Conservation (phyloP, 257 asterid genomes). For the Solanum chiquidenum region DNA sequence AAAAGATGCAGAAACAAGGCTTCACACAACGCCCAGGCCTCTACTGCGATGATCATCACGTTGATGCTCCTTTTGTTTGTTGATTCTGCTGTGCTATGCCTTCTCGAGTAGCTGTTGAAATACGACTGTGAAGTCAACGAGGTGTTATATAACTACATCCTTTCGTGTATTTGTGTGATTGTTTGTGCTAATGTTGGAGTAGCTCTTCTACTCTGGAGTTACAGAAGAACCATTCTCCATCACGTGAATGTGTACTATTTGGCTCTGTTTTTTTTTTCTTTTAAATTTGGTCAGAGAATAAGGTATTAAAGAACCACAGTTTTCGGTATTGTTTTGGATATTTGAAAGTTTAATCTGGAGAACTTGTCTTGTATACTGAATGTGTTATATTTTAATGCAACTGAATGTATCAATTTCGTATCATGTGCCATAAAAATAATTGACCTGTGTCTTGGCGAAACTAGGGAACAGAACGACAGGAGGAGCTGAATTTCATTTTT, state of each 20-base stretch:
- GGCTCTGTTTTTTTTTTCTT: not conserved
- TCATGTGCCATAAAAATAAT: not conserved
- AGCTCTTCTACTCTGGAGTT: not conserved
- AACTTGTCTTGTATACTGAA: not conserved
- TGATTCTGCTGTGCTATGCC: not conserved
- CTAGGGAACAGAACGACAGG: not conserved
- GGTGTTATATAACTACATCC: not conserved
- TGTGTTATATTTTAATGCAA: not conserved
- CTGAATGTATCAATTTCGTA: not conserved
- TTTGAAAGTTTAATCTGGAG: not conserved
- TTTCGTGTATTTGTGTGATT: not conserved
- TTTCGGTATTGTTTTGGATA: not conserved
- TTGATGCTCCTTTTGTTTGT: slow-evolving; percentile 82
- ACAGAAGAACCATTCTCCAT: not conserved
- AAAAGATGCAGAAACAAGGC: slow-evolving; percentile 64
- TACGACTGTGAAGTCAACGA: not conserved
- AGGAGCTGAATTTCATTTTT: not conserved
- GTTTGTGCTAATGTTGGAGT: not conserved
- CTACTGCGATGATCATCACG: slow-evolving; percentile 66
- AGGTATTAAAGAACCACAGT: not conserved
- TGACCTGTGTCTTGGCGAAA: not conserved
- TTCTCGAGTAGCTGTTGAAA: not conserved
- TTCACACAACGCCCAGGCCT: slow-evolving; percentile 89
- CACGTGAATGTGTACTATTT: not conserved
- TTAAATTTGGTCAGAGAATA: not conserved